Evolutionary conservation across 345 rosid species (phyloP).

Genomic region (Euphorbia tirucalli): DNA sequence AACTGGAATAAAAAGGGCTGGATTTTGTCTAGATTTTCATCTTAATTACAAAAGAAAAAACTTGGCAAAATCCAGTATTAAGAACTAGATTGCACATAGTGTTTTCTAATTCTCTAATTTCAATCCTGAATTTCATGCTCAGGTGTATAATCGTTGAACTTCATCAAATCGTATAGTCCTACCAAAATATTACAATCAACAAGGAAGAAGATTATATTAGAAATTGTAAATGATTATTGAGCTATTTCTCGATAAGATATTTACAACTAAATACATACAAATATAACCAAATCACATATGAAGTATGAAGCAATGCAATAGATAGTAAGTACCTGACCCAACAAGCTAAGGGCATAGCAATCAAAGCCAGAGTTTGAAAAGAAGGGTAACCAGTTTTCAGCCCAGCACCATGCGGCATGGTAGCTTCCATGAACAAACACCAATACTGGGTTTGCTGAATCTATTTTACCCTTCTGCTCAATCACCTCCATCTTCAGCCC

Average conservation of each 20-base stretch:
- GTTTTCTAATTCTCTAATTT: no score
- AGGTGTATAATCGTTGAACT: no score
- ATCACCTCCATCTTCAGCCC: constrained; percentile 81
- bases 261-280: no score
- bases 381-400: constrained; percentile 86
- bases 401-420: constrained; percentile 99
- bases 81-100: not conserved
- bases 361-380: constrained; percentile 75
- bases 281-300: no score
- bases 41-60: not conserved
- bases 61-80: not conserved
- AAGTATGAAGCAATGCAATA: not conserved
- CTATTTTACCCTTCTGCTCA: constrained; percentile 43
- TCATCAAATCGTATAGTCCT: no score
- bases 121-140: no score
- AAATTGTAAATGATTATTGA: not conserved
- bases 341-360: constrained; percentile 74
- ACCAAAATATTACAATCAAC: no score
- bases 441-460: constrained; percentile 47
- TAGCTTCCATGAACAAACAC: constrained; percentile 91
- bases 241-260: not conserved
- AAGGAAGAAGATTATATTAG: no score
- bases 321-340: constrained; percentile 40
- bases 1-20: not conserved
- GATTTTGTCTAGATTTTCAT: not conserved